These are phyloP conservation scores for Selaginella tamariscina DNA, from an alignment of 75 land plant species.

Conservation along the genomic window DNA sequence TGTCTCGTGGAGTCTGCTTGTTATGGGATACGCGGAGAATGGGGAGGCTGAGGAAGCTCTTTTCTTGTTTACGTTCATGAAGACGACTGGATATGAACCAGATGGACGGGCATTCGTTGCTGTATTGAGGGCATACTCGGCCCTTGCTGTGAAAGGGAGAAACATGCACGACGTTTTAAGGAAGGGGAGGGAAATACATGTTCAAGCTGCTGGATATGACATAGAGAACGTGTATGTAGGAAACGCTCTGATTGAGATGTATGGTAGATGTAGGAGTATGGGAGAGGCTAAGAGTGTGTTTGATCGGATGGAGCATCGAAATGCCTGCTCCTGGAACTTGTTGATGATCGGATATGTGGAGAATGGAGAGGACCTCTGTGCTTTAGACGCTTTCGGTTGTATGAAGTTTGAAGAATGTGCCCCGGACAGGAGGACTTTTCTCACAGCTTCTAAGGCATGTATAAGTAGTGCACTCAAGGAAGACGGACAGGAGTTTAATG, in stretches of 20 bases:
- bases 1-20: background rate
- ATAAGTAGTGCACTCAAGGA: background rate
- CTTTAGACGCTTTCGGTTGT: background rate
- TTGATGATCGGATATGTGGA: conserved; percentile 19
- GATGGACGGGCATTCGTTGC: background rate
- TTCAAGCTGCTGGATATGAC: conserved; percentile 10
- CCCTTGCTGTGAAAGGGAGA: conserved; percentile 2
- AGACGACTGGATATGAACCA: background rate
- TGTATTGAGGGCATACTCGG: background rate
- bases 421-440: background rate
- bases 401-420: background rate
- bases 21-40: conserved; percentile 7
- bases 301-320: conserved; percentile 10
- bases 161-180: background rate
- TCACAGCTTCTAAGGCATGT: background rate
- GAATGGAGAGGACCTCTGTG: conserved; percentile 11
- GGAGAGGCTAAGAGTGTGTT: conserved; percentile 9
- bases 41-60: conserved; percentile 1
- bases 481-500: background rate
- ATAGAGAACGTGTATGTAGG: conserved; percentile 4
- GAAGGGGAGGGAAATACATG: conserved; percentile 15
- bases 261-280: conserved; percentile 19
- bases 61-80: background rate
- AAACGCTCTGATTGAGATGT: conserved; percentile 18
- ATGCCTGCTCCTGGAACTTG: conserved; percentile 19